Conservation (phyloP, 768 basidiomycete genomes). For the Scleroderma citrinum region DNA sequence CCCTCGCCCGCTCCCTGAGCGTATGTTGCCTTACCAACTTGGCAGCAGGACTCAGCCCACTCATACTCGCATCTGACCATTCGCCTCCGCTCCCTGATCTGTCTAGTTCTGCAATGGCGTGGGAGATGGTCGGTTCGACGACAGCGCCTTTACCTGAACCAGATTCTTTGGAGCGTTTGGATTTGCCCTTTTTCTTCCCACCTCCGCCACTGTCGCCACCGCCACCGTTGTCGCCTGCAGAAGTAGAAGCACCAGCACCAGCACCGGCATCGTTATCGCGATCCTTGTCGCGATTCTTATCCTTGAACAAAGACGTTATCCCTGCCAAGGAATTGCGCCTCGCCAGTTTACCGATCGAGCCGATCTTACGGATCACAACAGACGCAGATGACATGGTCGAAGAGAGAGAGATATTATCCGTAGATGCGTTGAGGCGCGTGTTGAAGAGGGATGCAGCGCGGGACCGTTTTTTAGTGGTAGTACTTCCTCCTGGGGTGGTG, state of each 20-base stretch:
- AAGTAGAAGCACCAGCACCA: slow-evolving; percentile 11
- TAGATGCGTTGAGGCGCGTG: slow-evolving; percentile 78
- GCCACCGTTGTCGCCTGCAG: neutral
- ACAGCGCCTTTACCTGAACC: slow-evolving; percentile 47
- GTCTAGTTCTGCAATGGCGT: slow-evolving; percentile 82
- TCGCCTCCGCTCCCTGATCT: slow-evolving; percentile 39
- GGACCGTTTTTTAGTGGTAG: slow-evolving; percentile 57
- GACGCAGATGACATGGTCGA: slow-evolving; percentile 93
- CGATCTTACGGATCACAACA: slow-evolving; percentile 94
- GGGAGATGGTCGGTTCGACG: slow-evolving; percentile 67
- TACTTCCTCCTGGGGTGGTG: slow-evolving; percentile 5
- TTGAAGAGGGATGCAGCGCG: slow-evolving; percentile 80
- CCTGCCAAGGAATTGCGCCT: slow-evolving; percentile 84
- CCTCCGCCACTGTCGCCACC: slow-evolving; percentile 22
- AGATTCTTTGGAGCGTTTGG: slow-evolving; percentile 41
- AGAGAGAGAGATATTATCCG: slow-evolving; percentile 92
- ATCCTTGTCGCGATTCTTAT: slow-evolving; percentile 52
- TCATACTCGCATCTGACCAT: slow-evolving; percentile 55
- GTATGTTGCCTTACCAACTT: slow-evolving; percentile 89
- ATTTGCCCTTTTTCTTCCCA: slow-evolving; percentile 41
- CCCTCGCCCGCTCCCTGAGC: slow-evolving; percentile 68
- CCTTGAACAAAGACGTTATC: slow-evolving; percentile 92
- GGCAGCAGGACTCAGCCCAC: slow-evolving; percentile 84
- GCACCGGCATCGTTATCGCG: slow-evolving; percentile 31
- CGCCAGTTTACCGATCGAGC: slow-evolving; percentile 84